Percentiles rank a stretch among this genome's conserved stretches.
Evolutionary conservation across 306 rosid genomes (phyloP).

Genomic region (Pyrus pyrifolia): DNA sequence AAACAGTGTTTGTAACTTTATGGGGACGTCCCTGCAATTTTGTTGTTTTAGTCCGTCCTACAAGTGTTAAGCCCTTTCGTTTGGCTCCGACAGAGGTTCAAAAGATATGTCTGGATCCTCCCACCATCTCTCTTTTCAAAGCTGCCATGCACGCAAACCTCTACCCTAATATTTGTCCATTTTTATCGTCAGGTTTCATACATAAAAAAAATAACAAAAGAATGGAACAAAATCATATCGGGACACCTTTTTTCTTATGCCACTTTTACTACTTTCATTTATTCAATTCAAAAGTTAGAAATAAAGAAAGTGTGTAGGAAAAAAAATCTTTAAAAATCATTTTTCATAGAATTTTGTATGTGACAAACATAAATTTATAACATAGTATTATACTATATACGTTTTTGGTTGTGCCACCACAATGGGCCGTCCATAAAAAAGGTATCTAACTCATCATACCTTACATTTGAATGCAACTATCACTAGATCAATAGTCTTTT

Average conservation of each 20-base stretch:
- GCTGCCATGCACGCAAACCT: conserved; percentile 19
- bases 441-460: background rate
- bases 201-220: background rate
- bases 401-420: background rate
- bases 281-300: too few relatives aligned
- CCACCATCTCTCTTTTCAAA: conserved; percentile 21
- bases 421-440: too few relatives aligned
- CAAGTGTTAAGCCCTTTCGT: background rate
- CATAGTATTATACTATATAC: too few relatives aligned
- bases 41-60: background rate
- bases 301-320: too few relatives aligned
- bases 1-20: background rate
- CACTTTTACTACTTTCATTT: background rate
- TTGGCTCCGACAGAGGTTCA: conserved; percentile 20
- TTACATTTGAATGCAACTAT: background rate
- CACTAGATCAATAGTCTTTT: background rate
- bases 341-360: too few relatives aligned
- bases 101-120: conserved; percentile 35
- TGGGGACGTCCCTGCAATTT: background rate
- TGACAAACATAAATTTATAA: too few relatives aligned
- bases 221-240: background rate
- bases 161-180: background rate
- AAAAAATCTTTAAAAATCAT: too few relatives aligned
- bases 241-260: background rate
- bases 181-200: background rate